A percentile compares a stretch with the other conserved stretches of the same genome.
Evolutionary conservation across 2,329 filamentous ascomycete genomes (phyloP).

Genomic region (Meredithiella fracta): DNA sequence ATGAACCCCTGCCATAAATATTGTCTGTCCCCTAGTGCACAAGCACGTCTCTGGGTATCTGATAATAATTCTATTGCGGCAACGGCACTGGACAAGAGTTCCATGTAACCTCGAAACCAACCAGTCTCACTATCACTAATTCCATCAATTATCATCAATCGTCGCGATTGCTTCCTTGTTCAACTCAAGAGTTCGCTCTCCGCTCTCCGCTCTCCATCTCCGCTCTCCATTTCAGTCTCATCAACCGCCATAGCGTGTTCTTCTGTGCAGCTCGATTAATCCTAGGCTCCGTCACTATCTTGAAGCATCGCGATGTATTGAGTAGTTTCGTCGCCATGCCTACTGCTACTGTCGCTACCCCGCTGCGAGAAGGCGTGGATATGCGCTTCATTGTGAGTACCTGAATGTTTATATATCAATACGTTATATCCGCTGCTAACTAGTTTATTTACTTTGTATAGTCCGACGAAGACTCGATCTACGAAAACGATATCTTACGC

Average conservation of each 20-base stretch:
- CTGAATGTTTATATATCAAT: neutral
- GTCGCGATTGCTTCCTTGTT: too few species aligned
- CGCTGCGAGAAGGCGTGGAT: conserved; percentile 19
- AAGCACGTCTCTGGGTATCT: too few species aligned
- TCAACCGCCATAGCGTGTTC: neutral
- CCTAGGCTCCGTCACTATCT: neutral
- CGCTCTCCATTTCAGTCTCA: neutral
- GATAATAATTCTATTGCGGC: too few species aligned
- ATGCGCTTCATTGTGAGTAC: conserved; percentile 32
- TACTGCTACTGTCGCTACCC: conserved; percentile 1
- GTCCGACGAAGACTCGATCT: conserved; percentile 78
- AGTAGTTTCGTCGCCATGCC: conserved; percentile 1
- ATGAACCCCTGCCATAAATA: too few species aligned
- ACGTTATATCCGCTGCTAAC: neutral
- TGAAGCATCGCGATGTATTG: neutral
- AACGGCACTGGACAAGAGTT: too few species aligned
- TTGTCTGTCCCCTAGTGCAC: too few species aligned
- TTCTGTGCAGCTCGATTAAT: neutral
- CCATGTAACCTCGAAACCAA: too few species aligned
- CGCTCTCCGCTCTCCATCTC: too few species aligned
- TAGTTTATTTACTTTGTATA: conserved; percentile 21
- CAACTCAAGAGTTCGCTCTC: too few species aligned
- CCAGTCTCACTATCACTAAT: too few species aligned
- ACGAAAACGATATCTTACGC: conserved; percentile 88
- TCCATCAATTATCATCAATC: too few species aligned